Evolutionary conservation across 192 early-diverging fungal genomes (phyloP), one percentile per base, ranked within the genome.

Genomic region (Coemansia sp.): DNA sequence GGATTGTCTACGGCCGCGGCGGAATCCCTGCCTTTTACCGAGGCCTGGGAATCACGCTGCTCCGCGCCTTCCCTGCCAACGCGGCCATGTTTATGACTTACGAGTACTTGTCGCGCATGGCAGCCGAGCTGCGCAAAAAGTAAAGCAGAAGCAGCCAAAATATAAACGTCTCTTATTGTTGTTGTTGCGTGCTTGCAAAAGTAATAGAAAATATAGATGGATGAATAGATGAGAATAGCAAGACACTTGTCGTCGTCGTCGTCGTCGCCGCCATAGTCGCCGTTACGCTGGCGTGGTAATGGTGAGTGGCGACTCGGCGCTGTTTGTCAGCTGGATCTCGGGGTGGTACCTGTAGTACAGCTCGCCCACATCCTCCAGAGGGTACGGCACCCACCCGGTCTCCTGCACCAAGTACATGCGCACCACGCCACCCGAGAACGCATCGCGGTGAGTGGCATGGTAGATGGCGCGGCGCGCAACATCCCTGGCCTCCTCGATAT

Each of bases 1-100:
- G 75, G 35, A 84, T 90, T 10, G 73, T 98, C 22, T 98, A 93
- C 72, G 64, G 74, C 11, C 84, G 84, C 2, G 89, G 93, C 56
- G 96, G 97, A 35, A 81, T 94, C 45, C 76, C 76, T 3, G 95
- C 92, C 2, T 90, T 99, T 70, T 99, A 97, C 79, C 87, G 93
- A 14, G 97, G 97, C 0, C 95, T 91, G 64, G 95, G 95, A 17
- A 97, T 99, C 61, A 98, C 96, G 14, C 85, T 96, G 32, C 79
- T 89, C 37, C 86, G 96, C 35, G 91, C 90, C 32, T 94, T 94
- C 49, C 97, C 97, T 3, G 90, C 96, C n/a, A 95, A 90, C 69
- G 97, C 93, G 10, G 90, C 94, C 49, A 97, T 99, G 67, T 99
- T 99, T 75, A 87, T 94, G 79, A 97, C 95, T 1, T 99, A 96